These are phyloP conservation scores for Pythium catenulatum DNA, from an alignment of 352 stramenopile genomes.

Conservation along the genomic window DNA sequence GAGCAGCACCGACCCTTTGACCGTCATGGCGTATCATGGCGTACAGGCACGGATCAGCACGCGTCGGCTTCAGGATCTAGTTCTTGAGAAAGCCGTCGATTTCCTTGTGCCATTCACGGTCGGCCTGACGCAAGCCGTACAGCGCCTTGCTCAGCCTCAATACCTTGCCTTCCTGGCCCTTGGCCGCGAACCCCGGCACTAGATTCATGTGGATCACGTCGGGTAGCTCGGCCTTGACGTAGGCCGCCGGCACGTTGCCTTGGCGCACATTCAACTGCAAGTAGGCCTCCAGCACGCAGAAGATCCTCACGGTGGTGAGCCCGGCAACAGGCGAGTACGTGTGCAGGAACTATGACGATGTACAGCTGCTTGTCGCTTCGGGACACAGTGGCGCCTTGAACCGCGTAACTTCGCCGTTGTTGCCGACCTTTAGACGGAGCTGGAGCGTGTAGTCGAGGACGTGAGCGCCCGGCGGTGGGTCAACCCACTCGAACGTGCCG, in stretches of 20 bases:
- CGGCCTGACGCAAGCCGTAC: conserved; percentile 62
- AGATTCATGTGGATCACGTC: conserved; percentile 11
- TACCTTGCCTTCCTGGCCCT: conserved; percentile 6
- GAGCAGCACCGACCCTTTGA: conserved; percentile 25
- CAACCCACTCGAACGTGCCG: conserved; percentile 5
- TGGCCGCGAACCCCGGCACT: neutral
- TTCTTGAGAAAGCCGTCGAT: conserved; percentile 31
- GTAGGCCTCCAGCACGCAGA: neutral
- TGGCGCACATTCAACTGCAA: conserved; percentile 7
- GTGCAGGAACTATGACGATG: neutral
- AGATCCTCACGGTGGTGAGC: conserved; percentile 10
- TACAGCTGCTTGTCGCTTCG: neutral
- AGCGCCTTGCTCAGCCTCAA: conserved; percentile 47
- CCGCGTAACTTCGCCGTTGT: neutral
- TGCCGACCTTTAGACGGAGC: neutral
- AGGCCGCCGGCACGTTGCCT: conserved; percentile 10
- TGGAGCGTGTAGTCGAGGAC: conserved; percentile 13
- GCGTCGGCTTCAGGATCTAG: neutral
- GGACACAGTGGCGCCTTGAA: conserved; percentile 2
- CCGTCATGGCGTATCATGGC: conserved; percentile 16
- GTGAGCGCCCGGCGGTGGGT: neutral
- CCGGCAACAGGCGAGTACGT: neutral
- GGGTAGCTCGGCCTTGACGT: neutral
- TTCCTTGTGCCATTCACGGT: conserved; percentile 45
- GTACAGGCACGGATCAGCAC: conserved; percentile 49